Percentiles rank a stretch among this genome's conserved stretches.
Evolutionary conservation across 176 grass and related monocot species (phyloP).

Genomic region (Cenchrus purpureus): DNA sequence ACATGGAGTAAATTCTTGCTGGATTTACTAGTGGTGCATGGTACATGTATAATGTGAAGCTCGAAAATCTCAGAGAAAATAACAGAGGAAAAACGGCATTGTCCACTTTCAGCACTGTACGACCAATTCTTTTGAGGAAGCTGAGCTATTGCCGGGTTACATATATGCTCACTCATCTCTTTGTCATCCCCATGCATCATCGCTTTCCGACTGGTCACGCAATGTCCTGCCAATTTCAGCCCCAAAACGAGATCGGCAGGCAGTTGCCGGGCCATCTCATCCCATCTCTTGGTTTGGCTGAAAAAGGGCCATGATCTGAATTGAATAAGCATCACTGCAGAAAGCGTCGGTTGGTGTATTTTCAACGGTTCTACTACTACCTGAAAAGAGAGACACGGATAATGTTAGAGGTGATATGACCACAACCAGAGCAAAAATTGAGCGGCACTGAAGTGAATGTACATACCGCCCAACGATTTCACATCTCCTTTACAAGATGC

Average conservation of each 20-base stretch:
- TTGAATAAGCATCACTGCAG: background rate
- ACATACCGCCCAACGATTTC: too few relatives aligned
- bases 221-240: constrained; percentile 27
- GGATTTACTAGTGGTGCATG: background rate
- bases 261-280: background rate
- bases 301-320: background rate
- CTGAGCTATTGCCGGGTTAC: constrained; percentile 19
- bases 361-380: background rate
- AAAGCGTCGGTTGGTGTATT: background rate
- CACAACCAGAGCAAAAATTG: background rate
- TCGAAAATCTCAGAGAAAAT: background rate
- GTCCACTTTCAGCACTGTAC: background rate
- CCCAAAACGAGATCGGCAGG: background rate
- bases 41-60: background rate
- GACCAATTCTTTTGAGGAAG: constrained; percentile 3
- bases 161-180: background rate
- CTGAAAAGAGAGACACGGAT: background rate
- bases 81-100: background rate
- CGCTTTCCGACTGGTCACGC: background rate
- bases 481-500: too few relatives aligned
- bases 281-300: background rate
- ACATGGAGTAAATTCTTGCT: background rate
- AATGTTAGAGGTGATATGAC: background rate
- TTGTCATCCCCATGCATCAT: background rate
- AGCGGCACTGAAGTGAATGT: too few relatives aligned